Conservation (phyloP, 2,329 filamentous ascomycete species). For the Pseudogymnoascus sp. region DNA sequence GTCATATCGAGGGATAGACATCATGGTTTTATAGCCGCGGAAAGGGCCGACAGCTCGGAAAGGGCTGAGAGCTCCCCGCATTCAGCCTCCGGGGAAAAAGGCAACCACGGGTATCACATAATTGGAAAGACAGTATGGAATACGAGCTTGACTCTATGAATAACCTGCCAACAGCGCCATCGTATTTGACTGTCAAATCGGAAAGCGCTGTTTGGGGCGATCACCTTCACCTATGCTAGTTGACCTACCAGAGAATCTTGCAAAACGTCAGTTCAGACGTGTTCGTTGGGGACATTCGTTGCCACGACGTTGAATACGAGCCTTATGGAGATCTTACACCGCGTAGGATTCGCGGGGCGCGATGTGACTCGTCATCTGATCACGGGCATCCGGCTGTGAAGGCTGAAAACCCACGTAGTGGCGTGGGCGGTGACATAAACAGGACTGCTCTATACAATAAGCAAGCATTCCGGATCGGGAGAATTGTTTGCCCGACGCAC, state of each 20-base stretch:
- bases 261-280: not conserved
- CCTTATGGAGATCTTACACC: conserved; percentile 2
- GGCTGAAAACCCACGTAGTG: not conserved
- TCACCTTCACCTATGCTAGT: not conserved
- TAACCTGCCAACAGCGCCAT: conserved; percentile 6
- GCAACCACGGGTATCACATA: not conserved
- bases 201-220: not conserved
- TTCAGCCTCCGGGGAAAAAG: not conserved
- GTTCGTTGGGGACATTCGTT: not conserved
- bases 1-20: not conserved
- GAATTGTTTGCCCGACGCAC: conserved; percentile 1
- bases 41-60: not conserved
- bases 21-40: conserved; percentile 1
- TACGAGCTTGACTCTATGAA: conserved; percentile 8
- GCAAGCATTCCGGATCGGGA: not conserved
- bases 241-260: not conserved
- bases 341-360: conserved; percentile 1
- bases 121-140: not conserved
- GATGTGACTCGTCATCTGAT: not conserved
- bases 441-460: not conserved
- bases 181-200: not conserved
- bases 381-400: not conserved
- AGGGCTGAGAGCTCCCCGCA: not conserved
- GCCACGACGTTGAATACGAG: not conserved
- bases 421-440: not conserved